phyloP scores from a whole-genome alignment of 495 filamentous ascomycete genomes.

The Trichoderma asperelloides region DNA sequence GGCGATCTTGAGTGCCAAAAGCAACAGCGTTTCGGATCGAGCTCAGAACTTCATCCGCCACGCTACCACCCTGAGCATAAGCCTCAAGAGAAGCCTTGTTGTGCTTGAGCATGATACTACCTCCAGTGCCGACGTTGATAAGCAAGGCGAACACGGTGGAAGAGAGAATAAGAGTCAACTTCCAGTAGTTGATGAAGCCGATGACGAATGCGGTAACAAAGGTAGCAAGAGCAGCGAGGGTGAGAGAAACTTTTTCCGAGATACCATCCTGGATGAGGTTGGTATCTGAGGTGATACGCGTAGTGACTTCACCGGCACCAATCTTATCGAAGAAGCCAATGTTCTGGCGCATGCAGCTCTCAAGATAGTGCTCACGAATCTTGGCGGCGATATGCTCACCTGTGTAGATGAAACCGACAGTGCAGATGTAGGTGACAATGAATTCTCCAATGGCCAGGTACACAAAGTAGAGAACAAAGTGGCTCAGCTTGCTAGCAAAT shows the following conservation, averaged over 20 bases:
- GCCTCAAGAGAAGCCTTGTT: constrained; percentile 16
- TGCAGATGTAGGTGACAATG: constrained; percentile 62
- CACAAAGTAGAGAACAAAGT: constrained; percentile 71
- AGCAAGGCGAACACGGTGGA: constrained; percentile 37
- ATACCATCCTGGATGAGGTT: constrained; percentile 49
- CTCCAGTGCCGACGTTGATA: constrained; percentile 28
- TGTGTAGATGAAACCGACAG: constrained; percentile 77
- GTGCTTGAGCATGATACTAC: constrained; percentile 36
- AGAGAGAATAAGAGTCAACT: constrained; percentile 35
- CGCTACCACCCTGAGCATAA: constrained; percentile 43
- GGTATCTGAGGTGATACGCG: constrained; percentile 40
- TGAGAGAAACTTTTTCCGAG: constrained; percentile 37
- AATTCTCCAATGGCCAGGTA: constrained; percentile 79
- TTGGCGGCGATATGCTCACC: constrained; percentile 37
- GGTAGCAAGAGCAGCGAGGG: constrained; percentile 32
- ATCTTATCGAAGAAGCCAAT: constrained; percentile 32
- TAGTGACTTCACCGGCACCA: constrained; percentile 28
- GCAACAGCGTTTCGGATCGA: constrained; percentile 53
- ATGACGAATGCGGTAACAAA: constrained; percentile 31
- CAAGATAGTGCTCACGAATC: constrained; percentile 26
- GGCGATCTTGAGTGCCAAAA: constrained; percentile 52
- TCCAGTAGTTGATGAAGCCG: constrained; percentile 35
- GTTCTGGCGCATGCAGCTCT: constrained; percentile 27
- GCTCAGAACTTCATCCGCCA: constrained; percentile 50
- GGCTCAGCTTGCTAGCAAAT: constrained; percentile 49